Evolutionary conservation across 2,329 filamentous ascomycete genomes (phyloP).

Genomic region (Curvularia verruculosa): DNA sequence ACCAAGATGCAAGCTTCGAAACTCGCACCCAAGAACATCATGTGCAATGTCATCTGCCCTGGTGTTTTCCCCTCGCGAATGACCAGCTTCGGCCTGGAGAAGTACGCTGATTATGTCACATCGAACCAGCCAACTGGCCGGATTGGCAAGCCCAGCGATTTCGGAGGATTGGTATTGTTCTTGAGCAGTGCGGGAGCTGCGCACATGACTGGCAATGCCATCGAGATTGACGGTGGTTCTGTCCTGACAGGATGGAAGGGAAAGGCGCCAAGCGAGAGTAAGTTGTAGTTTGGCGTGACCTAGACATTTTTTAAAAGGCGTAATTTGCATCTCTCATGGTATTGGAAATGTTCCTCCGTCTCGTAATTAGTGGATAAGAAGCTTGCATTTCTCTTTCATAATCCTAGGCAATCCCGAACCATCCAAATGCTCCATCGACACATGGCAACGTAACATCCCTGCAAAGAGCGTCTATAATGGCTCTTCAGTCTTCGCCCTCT

Average conservation of each 20-base stretch:
- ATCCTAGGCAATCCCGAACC: neutral
- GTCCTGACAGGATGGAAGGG: constrained; percentile 52
- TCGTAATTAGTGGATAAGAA: neutral
- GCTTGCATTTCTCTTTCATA: neutral
- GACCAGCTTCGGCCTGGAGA: constrained; percentile 60
- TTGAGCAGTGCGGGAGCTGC: constrained; percentile 46
- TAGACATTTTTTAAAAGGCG: neutral
- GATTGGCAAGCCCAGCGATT: constrained; percentile 56
- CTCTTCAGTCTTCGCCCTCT: constrained; percentile 45
- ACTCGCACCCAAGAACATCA: constrained; percentile 59
- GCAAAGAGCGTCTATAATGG: constrained; percentile 3
- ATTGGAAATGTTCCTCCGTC: neutral
- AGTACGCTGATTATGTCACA: constrained; percentile 57
- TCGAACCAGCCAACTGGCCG: constrained; percentile 54
- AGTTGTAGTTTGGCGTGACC: constrained; percentile 24
- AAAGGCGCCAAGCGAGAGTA: constrained; percentile 34
- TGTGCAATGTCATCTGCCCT: constrained; percentile 55
- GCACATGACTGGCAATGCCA: constrained; percentile 56
- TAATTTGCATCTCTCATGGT: neutral
- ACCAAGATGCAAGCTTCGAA: constrained; percentile 59
- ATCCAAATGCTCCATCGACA: neutral
- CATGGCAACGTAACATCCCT: neutral
- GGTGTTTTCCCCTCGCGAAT: constrained; percentile 61
- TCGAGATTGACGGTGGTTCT: constrained; percentile 57
- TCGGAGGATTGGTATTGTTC: constrained; percentile 56